Base-by-base conservation (phyloP, 176 grass and related monocot species). In the Triticum timopheevii region DNA sequence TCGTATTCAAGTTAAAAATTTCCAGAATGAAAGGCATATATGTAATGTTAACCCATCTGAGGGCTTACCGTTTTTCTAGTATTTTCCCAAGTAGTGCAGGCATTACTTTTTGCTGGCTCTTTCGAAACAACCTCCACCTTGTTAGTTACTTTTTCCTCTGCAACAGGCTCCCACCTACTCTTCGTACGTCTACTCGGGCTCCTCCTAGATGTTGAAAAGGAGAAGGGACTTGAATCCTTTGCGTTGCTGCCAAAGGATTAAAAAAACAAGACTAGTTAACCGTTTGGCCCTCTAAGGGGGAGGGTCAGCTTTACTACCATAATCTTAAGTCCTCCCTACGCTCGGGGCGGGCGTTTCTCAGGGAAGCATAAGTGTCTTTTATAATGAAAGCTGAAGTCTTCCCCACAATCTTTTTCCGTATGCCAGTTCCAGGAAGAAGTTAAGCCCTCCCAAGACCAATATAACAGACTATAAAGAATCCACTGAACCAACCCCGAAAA, bases 131-230 rank as follows among this genome's bases (percentile, higher is more conserved):
- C 23, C 85, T 91, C 90, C 35, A 80, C 84, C 58, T 89, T 90
- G 54, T 91, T 90, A 71, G 61, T 13, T 78, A 88, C 65, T 7
- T 82, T 93, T 86, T 86, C 88, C 25, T 90, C 91, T 67, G 84
- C 81, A 79, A 90, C 87, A 80, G 93, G 93, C 49, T 95, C 93
- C 95, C 95, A 98, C 71, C 96, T 90, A 86, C 93, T 98, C 92
- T 95, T 95, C 0, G 9, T 40, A 56, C 93, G 83, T 84, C 89
- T 91, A 85, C 78, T 82, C 59, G 87, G 81, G 72, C 79, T 90
- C 73, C 87, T 87, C 68, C 73, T 85, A 28, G 47, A 70, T 68
- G 65, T 64, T 47, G 88, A 76, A 56, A 85, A 90, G 27, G 87
- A 79, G 80, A 93, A 86, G 73, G 87, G 83, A 86, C 76, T 90